These are phyloP conservation scores for Plasmodium cynomolgi DNA, from an alignment of 169 alveolate species.

Conservation along the genomic window DNA sequence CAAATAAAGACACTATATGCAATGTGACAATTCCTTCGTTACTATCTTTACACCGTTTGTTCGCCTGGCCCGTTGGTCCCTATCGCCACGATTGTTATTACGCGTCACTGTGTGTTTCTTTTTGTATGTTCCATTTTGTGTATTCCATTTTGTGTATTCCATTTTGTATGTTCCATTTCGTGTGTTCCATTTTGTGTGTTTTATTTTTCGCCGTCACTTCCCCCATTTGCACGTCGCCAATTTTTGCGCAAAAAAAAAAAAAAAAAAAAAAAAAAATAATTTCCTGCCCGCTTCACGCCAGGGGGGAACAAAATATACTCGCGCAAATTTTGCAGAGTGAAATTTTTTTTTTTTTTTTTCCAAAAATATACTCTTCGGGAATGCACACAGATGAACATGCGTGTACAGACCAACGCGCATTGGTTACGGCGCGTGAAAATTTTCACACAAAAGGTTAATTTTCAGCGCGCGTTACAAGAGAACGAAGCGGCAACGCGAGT, in stretches of 20 bases:
- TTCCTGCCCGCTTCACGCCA: neutral
- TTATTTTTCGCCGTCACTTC: neutral
- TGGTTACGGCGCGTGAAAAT: neutral
- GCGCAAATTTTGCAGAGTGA: neutral
- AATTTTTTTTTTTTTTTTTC: neutral
- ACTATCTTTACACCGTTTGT: neutral
- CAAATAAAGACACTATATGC: neutral
- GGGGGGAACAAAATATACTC: neutral
- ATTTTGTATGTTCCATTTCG: neutral
- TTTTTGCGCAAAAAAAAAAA: neutral
- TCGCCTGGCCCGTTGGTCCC: neutral
- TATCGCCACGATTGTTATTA: neutral
- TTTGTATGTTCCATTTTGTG: neutral
- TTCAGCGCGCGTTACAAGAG: neutral
- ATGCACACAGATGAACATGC: neutral
- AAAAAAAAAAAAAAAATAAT: too few species aligned
- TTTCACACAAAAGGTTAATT: neutral
- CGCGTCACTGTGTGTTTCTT: neutral
- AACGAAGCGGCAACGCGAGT: neutral
- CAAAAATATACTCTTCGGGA: neutral
- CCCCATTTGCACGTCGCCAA: neutral
- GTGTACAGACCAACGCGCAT: neutral
- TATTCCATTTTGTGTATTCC: neutral
- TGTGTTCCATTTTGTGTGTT: neutral
- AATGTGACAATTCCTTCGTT: neutral